These are phyloP conservation scores for Gossypium aridum DNA, from an alignment of 441 rosid species.

Conservation along the genomic window DNA sequence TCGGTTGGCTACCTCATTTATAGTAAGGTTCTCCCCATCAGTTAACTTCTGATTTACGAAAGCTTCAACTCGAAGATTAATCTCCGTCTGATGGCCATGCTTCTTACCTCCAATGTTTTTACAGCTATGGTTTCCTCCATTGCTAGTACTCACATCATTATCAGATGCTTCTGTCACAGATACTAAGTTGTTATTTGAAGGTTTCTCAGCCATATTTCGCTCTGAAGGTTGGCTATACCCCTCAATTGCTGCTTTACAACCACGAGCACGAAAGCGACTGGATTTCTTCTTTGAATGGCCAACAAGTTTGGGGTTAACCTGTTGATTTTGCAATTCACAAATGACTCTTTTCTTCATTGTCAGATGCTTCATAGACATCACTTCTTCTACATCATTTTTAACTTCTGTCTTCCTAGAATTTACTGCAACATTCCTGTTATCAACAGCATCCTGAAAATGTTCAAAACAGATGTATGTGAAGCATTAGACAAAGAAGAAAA, in stretches of 20 bases:
- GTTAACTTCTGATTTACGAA: constrained; percentile 44
- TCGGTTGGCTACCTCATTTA: constrained; percentile 22
- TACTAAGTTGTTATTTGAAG: constrained; percentile 16
- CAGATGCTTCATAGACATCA: constrained; percentile 23
- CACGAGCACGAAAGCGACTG: constrained; percentile 20
- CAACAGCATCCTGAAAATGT: constrained; percentile 25
- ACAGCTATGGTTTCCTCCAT: constrained; percentile 16
- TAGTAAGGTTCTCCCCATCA: constrained; percentile 22
- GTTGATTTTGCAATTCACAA: constrained; percentile 28
- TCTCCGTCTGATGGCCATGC: constrained; percentile 19
- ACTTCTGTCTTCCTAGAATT: constrained; percentile 15
- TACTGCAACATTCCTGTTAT: constrained; percentile 1
- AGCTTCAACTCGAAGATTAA: constrained; percentile 51
- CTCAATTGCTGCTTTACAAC: constrained; percentile 28
- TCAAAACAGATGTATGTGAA: neutral
- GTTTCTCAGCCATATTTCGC: constrained; percentile 13
- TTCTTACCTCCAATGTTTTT: constrained; percentile 11
- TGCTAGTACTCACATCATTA: constrained; percentile 13
- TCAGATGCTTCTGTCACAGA: constrained; percentile 11
- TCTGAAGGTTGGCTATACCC: constrained; percentile 16
- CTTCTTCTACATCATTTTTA: constrained; percentile 26
- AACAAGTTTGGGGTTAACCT: constrained; percentile 24
- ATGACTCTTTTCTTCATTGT: constrained; percentile 28
- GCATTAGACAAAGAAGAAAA: neutral
- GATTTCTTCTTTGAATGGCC: constrained; percentile 24